phyloP scores from a whole-genome alignment of 1,284 basidiomycete genomes.

The Rhodotorula sp. region DNA sequence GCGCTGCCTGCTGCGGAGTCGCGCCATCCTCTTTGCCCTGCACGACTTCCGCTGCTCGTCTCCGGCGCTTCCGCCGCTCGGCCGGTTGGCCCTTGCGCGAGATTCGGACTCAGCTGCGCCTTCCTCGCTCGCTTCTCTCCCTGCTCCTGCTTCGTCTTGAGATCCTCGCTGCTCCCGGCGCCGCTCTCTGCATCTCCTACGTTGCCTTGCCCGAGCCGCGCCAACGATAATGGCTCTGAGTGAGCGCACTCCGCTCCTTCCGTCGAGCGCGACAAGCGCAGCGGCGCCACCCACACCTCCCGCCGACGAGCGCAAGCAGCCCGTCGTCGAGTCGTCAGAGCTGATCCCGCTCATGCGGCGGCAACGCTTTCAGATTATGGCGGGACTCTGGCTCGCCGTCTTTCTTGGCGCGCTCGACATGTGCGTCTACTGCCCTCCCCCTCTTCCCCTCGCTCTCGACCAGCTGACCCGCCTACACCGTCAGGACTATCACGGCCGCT shows the following conservation, averaged over 20 bases:
- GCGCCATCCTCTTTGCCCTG: neutral
- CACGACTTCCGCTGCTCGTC: neutral
- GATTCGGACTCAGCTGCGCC: too few relatives aligned
- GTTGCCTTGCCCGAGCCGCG: neutral
- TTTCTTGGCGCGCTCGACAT: conserved; percentile 6
- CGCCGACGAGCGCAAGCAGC: neutral
- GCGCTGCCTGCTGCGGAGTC: neutral
- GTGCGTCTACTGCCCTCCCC: conserved; percentile 53
- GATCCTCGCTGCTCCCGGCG: neutral
- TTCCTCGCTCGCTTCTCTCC: too few relatives aligned
- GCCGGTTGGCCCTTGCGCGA: neutral
- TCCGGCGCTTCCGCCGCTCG: neutral
- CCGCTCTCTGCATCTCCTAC: neutral
- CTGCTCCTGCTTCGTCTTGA: too few relatives aligned
- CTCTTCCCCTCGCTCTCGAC: neutral
- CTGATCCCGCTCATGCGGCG: neutral
- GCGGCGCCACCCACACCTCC: neutral
- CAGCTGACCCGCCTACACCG: neutral
- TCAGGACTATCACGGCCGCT: conserved; percentile 11
- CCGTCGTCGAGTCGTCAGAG: neutral
- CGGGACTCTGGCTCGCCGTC: neutral
- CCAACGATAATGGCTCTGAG: neutral
- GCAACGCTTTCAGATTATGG: neutral
- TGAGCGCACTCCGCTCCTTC: neutral
- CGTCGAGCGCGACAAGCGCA: neutral